Evolutionary conservation across 1,139 yeast species (phyloP), one percentile per base, ranked within the genome.

Genomic region (Protomyces inouyei): DNA sequence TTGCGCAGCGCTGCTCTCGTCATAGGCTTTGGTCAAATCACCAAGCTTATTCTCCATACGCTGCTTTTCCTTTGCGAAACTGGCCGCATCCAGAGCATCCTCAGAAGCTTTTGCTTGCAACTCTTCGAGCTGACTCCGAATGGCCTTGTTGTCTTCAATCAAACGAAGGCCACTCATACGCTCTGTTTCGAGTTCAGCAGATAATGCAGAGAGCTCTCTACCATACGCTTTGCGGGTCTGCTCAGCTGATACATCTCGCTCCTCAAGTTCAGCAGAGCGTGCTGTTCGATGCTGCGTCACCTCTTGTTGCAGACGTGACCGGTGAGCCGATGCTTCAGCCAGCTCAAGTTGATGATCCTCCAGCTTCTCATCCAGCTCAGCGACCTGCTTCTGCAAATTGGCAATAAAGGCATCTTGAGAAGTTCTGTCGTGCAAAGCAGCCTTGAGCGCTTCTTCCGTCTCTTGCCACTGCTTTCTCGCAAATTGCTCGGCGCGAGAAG

Each of bases 331-430:
- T 52, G 82, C 71, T 70, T 83, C 83, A 40, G 81, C 77, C 37
- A 87, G 75, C 67, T 85, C 85, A 66, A 84, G 79, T 1, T 79
- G 77, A 67, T 81, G 83, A 65, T 85, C 90, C 66, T 84, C 85
- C 23, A 87, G 72, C 21, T 80, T 80, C 61, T 82, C 83, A 67
- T 85, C 90, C 46, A 87, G 75, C 38, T 78, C 80, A 56, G 84
- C 78, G 14, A 83, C 79, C 46, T 83, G 81, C 21, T 80, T 75
- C 68, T 86, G 84, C 61, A 88, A 75, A 3, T 80, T 76, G 67
- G 87, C 92, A 36, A 55, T 55, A 10, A 46, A 52, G 9, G 23
- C 35, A 37, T 61, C 61, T 66, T 86, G 80, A 18, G 83, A 78
- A 67, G 83, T 79, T 37, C 84, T 79, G 70, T 88, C 93, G 60